Evolutionary conservation across 805 yeast species (phyloP), one percentile per base, ranked within the genome.

Genomic region (Candida sakaeoensis): DNA sequence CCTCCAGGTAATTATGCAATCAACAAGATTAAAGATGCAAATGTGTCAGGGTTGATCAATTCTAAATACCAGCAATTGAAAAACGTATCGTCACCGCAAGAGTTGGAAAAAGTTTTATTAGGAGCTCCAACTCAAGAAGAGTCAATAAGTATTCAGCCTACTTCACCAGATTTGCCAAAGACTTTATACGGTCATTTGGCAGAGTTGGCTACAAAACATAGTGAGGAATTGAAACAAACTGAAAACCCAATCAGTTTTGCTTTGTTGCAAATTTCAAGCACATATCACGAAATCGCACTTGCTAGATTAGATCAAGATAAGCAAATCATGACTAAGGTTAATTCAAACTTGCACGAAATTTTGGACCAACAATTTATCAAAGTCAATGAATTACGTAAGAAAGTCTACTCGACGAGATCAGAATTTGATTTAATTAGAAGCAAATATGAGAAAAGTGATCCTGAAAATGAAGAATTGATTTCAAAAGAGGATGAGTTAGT

Each of bases 401-500:
- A 72, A 41, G 95, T 85, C 18, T 86, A 84, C 53, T 66, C 74
- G 28, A 77, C 87, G 12, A 76, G 93, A 60, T 69, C 77, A 42
- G 80, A 75, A 42, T 82, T 85, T 53, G 95, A 85, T 60, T 70
- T 81, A 6, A 61, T 80, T 45, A 74, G 93, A 58, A 70, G 85
- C 40, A 84, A 52, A 34, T 42, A 50, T 19, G 47, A 41, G 13
- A 70, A 69, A 31, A 61, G 74, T 15, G 84, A 77, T 39, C 68
- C 65, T 30, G 70, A 80, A 48, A 65, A 68, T 44, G 72, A 70
- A 47, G 77, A 74, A 40, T 63, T 77, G 48, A 80, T 79, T 43
- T 57, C 65, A 13, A 70, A 70, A 44, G 95, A 85, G 60, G 95
- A 85, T 55, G 91, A 83, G 46, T 75, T 85, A 48, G 93, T 85